Base-by-base conservation (phyloP, 208 protist genomes). In the Endotrypanum monterogeii region DNA sequence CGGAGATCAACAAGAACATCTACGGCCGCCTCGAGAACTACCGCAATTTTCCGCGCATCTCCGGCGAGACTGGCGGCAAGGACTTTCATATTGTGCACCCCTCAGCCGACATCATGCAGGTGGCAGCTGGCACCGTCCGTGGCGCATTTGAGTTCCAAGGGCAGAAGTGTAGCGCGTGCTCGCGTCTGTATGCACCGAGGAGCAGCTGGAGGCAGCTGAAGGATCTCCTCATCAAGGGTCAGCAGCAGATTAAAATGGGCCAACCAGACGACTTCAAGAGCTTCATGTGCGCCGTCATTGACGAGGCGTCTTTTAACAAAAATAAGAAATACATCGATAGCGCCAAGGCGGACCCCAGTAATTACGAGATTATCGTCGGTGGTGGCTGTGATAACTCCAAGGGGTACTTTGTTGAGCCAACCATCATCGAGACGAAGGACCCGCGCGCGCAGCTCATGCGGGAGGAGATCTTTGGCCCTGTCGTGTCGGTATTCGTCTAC, bases 391-490 rank as follows among this genome's bases (percentile, higher is more conserved):
- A 94, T 80, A 90, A 91, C 57, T 80, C 78, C 6, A 41, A 84
- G 74, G 98, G 98, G 56, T 98, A 94, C 86, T 99, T 99, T 79
- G 79, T 99, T 3, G 75, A 99, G 71, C 98, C 98, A 39, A 99
- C 98, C 44, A 92, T 99, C 69, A 96, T 99, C 72, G 79, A 90
- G 67, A 91, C 92, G 7, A 98, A 85, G 65, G 88, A 99, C 71
- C 91, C 96, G 48, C 80, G 97, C 41, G 85, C 85, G 67, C 79
- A 85, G 73, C 83, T 96, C 12, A 97, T 99, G 89, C 74, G 72
- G 9, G 95, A 99, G 77, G 98, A 99, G 88, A 98, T 99, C 71
- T 99, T 99, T 78, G 98, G 98, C 56, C 98, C 98, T 51, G 94
- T 99, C 37, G 76, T 99, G 32, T 99, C 98, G 3, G 86, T 98